These are phyloP conservation scores for Trichoderma cornu-damae DNA, from an alignment of 2,329 filamentous ascomycete species.

Conservation along the genomic window DNA sequence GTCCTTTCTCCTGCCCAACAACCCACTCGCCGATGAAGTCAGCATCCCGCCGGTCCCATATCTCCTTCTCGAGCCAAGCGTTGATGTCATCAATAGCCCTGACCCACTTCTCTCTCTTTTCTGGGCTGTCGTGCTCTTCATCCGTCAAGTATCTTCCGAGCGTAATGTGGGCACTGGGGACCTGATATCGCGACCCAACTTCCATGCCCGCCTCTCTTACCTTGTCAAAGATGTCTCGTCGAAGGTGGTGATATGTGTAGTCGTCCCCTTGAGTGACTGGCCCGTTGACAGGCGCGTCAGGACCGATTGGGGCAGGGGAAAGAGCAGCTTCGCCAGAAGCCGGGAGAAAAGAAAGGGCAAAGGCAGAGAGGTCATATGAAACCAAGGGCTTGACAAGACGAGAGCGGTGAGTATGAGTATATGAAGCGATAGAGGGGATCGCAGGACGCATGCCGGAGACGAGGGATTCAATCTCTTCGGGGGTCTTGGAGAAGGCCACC, in stretches of 20 bases:
- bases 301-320: conserved; percentile 37
- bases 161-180: conserved; percentile 86
- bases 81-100: conserved; percentile 72
- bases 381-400: conserved; percentile 77
- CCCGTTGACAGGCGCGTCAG: conserved; percentile 29
- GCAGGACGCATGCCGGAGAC: conserved; percentile 52
- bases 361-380: conserved; percentile 77
- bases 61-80: conserved; percentile 61
- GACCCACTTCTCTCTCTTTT: conserved; percentile 61
- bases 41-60: conserved; percentile 55
- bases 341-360: conserved; percentile 83
- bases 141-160: conserved; percentile 72
- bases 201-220: conserved; percentile 58
- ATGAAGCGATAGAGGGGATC: conserved; percentile 58
- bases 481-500: conserved; percentile 71
- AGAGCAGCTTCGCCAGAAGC: conserved; percentile 56
- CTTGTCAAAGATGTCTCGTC: conserved; percentile 67
- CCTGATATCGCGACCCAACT: conserved; percentile 75
- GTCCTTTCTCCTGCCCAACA: conserved; percentile 77
- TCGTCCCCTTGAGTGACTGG: conserved; percentile 48
- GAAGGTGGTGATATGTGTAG: conserved; percentile 88
- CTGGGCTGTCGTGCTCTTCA: conserved; percentile 55
- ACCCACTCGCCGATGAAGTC: conserved; percentile 66
- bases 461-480: conserved; percentile 60
- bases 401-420: conserved; percentile 61